Conservation (phyloP, 306 rosid species). For the Luffa acutangula region DNA sequence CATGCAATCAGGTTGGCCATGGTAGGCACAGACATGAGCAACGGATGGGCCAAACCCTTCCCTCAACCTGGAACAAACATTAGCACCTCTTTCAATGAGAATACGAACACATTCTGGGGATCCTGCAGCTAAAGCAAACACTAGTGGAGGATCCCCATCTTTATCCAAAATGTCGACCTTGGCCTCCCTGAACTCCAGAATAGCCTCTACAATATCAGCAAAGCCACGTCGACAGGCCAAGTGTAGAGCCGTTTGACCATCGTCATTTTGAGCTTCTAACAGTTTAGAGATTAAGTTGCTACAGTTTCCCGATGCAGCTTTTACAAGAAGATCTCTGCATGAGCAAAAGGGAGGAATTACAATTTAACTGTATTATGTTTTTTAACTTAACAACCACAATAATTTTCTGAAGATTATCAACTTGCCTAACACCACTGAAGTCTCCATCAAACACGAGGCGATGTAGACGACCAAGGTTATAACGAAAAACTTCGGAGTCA, state of each 20-base stretch:
- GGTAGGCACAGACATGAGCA: slow-evolving; percentile 95
- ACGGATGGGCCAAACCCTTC: slow-evolving; percentile 94
- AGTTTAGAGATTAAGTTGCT: slow-evolving; percentile 42
- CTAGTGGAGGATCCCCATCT: slow-evolving; percentile 97
- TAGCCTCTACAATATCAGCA: slow-evolving; percentile 79
- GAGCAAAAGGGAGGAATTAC: slow-evolving; percentile 9
- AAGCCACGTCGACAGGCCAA: slow-evolving; percentile 94
- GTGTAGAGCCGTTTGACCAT: slow-evolving; percentile 97
- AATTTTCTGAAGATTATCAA: slow-evolving; percentile 1
- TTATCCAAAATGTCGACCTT: slow-evolving; percentile 88
- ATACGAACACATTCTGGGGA: slow-evolving; percentile 80
- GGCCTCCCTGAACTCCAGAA: slow-evolving; percentile 69
- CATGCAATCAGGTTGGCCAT: slow-evolving; percentile 99
- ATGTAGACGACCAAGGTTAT: slow-evolving; percentile 52
- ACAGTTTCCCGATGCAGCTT: slow-evolving; percentile 54
- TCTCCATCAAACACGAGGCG: slow-evolving; percentile 85
- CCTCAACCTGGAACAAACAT: slow-evolving; percentile 74
- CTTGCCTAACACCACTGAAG: slow-evolving; percentile 73
- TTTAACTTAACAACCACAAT: neutral
- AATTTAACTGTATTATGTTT: neutral
- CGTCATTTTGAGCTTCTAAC: slow-evolving; percentile 81
- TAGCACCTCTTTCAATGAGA: slow-evolving; percentile 75
- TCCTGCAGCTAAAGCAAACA: slow-evolving; percentile 96
- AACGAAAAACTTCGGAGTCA: slow-evolving; percentile 46
- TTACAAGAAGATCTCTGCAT: slow-evolving; percentile 66